These are phyloP conservation scores for Sarcodon aspratus DNA, from an alignment of 768 basidiomycete genomes.

Conservation along the genomic window DNA sequence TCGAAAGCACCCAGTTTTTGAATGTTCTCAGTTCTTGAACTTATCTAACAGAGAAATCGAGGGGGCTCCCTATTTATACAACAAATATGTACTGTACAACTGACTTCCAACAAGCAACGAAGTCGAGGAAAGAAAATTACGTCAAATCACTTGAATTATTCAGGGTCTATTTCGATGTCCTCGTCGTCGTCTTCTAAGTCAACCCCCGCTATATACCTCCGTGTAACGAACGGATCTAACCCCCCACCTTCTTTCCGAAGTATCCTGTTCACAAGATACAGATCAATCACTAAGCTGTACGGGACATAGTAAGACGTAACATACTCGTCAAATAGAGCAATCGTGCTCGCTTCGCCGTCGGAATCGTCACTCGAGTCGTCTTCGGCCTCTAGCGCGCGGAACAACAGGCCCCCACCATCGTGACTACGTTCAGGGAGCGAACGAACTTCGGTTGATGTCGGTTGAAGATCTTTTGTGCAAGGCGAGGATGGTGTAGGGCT, in stretches of 20 bases:
- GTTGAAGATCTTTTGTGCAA: slow-evolving; percentile 28
- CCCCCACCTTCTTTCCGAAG: slow-evolving; percentile 42
- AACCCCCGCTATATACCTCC: background rate
- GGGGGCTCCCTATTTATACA: no score
- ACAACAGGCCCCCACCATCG: slow-evolving; percentile 24
- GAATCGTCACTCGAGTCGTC: slow-evolving; percentile 15
- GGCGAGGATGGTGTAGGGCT: slow-evolving; percentile 48
- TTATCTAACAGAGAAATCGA: no score
- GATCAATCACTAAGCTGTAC: slow-evolving; percentile 4
- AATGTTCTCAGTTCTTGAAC: slow-evolving; percentile 12
- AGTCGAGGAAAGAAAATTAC: no score
- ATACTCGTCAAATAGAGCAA: slow-evolving; percentile 67
- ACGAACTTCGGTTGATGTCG: slow-evolving; percentile 38
- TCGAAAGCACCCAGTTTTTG: slow-evolving; percentile 37
- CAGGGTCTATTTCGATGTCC: background rate
- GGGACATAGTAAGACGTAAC: slow-evolving; percentile 11
- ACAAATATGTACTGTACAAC: no score
- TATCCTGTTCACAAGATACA: slow-evolving; percentile 29
- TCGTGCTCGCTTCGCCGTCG: slow-evolving; percentile 28
- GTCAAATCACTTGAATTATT: no score
- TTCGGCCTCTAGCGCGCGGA: slow-evolving; percentile 20
- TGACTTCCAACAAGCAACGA: no score
- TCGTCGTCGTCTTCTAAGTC: background rate
- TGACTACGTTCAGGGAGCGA: slow-evolving; percentile 22
- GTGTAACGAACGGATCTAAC: background rate